Conservation (phyloP, 257 asterid genomes). For the Coffea eugenioides region DNA sequence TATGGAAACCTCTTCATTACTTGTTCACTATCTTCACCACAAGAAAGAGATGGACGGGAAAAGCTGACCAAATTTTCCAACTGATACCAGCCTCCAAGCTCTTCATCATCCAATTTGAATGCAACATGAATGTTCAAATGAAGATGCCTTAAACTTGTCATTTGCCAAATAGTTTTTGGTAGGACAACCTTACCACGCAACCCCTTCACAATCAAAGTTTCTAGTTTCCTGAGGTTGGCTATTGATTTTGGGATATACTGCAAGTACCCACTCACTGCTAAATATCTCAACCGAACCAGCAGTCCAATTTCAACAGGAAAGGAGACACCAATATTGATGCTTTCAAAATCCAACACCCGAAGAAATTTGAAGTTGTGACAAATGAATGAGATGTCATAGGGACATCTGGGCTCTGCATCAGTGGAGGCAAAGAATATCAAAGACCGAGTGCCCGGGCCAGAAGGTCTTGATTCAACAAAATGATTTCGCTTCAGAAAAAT, state of each 20-base stretch:
- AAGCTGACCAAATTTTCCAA: slow-evolving; percentile 11
- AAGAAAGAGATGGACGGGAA: slow-evolving; percentile 6
- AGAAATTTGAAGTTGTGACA: slow-evolving; percentile 7
- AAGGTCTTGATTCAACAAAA: slow-evolving; percentile 12
- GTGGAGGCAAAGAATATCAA: slow-evolving; percentile 8
- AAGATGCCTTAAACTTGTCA: slow-evolving; percentile 17
- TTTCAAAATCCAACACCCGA: slow-evolving; percentile 12
- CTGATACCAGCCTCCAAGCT: no score
- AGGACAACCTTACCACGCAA: neutral
- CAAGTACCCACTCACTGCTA: slow-evolving; percentile 6
- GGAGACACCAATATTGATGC: neutral
- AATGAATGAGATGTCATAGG: slow-evolving; percentile 7
- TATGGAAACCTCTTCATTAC: neutral
- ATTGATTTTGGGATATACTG: neutral
- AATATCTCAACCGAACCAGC: slow-evolving; percentile 10
- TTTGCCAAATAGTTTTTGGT: slow-evolving; percentile 8
- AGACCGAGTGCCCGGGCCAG: neutral
- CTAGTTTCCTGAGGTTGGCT: slow-evolving; percentile 8
- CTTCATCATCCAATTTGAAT: no score
- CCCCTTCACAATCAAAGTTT: slow-evolving; percentile 9
- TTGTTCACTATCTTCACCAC: neutral
- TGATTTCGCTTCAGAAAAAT: neutral
- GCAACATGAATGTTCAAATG: neutral
- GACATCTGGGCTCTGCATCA: slow-evolving; percentile 7
- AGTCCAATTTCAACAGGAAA: slow-evolving; percentile 8